phyloP scores from a whole-genome alignment of 2,329 filamentous ascomycete species.

The Lasiodiplodia gonubiensis region DNA sequence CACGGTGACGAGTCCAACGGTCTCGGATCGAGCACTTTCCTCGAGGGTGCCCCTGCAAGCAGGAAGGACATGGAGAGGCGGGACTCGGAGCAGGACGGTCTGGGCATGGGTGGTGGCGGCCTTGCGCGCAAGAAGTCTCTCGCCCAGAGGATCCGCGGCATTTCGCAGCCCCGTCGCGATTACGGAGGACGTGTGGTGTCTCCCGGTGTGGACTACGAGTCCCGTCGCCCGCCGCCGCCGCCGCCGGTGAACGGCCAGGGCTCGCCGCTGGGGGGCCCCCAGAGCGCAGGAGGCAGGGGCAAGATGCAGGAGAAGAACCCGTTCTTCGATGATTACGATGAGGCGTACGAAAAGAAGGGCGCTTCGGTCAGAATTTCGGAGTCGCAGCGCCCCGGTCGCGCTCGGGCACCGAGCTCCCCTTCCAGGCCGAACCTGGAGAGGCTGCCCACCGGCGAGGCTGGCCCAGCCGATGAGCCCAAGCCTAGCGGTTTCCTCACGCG shows the following conservation, averaged over 20 bases:
- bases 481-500: conserved; percentile 16
- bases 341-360: conserved; percentile 69
- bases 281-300: conserved; percentile 50
- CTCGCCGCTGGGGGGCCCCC: conserved; percentile 28
- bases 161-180: conserved; percentile 72
- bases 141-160: conserved; percentile 86
- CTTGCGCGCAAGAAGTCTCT: conserved; percentile 92
- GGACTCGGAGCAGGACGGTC: conserved; percentile 70
- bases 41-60: conserved; percentile 90
- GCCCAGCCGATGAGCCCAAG: conserved; percentile 2
- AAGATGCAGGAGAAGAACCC: conserved; percentile 66
- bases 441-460: not conserved
- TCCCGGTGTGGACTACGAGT: conserved; percentile 61
- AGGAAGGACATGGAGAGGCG: conserved; percentile 77
- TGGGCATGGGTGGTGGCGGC: conserved; percentile 48
- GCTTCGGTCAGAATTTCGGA: conserved; percentile 61
- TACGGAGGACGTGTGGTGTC: conserved; percentile 50
- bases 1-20: conserved; percentile 85
- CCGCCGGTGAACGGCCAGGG: conserved; percentile 18
- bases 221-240: conserved; percentile 36
- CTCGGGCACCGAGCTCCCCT: conserved; percentile 38
- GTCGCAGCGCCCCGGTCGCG: conserved; percentile 32
- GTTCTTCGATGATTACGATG: conserved; percentile 81
- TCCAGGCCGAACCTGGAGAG: conserved; percentile 19
- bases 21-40: conserved; percentile 90